Conservation (phyloP, 1,139 yeast genomes). For the Yamadazyma atmosphaerica region DNA sequence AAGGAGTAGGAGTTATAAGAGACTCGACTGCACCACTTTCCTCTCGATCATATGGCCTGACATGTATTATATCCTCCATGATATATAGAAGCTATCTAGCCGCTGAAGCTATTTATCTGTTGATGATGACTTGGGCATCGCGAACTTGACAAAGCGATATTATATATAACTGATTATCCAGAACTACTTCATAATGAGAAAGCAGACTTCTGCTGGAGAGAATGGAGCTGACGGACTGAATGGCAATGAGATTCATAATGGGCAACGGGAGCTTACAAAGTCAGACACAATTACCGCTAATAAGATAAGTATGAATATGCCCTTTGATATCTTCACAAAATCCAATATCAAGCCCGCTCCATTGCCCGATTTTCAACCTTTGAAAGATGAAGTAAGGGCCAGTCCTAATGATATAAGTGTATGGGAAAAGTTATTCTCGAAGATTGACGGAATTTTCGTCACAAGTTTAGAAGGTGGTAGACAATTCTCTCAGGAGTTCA, state of each 20-base stretch:
- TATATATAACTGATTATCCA: no score
- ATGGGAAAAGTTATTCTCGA: slow-evolving; percentile 33
- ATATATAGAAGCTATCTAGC: no score
- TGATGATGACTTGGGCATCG: not conserved
- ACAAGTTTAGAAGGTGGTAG: slow-evolving; percentile 10
- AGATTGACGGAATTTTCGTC: slow-evolving; percentile 22
- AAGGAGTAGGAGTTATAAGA: slow-evolving; percentile 5
- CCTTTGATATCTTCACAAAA: not conserved
- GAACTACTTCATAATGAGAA: no score
- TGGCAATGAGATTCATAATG: no score
- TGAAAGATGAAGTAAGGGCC: slow-evolving; percentile 8
- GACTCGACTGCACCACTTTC: slow-evolving; percentile 4
- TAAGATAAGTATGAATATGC: not conserved
- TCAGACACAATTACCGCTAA: not conserved
- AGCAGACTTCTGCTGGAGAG: not conserved
- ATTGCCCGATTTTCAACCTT: slow-evolving; percentile 7
- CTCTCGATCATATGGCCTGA: slow-evolving; percentile 10
- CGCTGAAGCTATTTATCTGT: not conserved
- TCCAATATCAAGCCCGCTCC: slow-evolving; percentile 1
- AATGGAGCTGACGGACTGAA: no score
- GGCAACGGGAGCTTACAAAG: slow-evolving; percentile 3
- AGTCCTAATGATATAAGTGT: slow-evolving; percentile 26
- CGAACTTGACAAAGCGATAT: not conserved
- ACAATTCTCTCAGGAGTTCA: slow-evolving; percentile 20
- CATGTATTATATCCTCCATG: slow-evolving; percentile 11